phyloP scores from a whole-genome alignment of 2,329 filamentous ascomycete genomes.

The Sclerotinia minor region DNA sequence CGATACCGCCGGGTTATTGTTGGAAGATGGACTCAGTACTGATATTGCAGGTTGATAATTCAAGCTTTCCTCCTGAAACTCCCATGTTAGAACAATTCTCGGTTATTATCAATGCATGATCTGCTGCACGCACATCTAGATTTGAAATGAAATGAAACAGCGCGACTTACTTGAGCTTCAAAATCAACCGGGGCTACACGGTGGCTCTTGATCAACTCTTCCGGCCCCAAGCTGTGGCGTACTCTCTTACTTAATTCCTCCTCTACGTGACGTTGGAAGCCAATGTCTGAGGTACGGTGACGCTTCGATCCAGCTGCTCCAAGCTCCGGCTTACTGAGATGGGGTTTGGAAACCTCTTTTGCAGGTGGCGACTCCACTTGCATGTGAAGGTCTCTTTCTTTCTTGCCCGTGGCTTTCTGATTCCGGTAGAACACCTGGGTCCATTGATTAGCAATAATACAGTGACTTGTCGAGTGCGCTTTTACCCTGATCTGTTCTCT shows the following conservation, averaged over 20 bases:
- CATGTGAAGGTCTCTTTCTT: neutral
- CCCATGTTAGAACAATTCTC: neutral
- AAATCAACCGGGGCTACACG: neutral
- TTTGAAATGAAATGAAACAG: too few species aligned
- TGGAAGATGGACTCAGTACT: neutral
- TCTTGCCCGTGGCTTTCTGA: slow-evolving; percentile 1
- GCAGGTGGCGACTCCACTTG: neutral
- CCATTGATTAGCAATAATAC: neutral
- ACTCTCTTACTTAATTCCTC: neutral
- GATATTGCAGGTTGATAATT: neutral
- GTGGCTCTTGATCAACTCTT: too few species aligned
- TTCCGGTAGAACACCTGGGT: neutral
- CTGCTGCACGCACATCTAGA: too few species aligned
- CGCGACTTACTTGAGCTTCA: neutral
- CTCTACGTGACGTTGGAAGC: neutral
- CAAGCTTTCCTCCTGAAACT: neutral
- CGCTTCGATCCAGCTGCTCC: neutral
- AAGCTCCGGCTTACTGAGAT: neutral
- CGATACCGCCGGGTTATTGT: neutral
- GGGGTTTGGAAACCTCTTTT: neutral
- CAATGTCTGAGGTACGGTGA: neutral
- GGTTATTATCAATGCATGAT: too few species aligned
- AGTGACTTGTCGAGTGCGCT: neutral
- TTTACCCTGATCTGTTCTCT: slow-evolving; percentile 14
- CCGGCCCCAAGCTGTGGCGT: neutral